Conservation (phyloP, 129 eudicot species). For the Sambucus nigra region DNA sequence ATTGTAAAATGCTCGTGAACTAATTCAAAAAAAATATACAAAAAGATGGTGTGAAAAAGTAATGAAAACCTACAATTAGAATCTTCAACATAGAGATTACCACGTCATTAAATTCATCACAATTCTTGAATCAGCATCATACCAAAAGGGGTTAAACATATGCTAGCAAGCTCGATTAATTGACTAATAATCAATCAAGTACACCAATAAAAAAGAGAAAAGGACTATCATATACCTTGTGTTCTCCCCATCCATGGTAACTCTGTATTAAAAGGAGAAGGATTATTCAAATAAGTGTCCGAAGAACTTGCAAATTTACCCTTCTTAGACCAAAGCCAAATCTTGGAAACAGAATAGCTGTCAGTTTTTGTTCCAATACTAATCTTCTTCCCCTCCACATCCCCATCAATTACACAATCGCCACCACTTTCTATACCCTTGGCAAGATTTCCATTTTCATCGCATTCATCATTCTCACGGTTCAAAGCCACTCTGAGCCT, state of each 20-base stretch:
- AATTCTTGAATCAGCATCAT: slow-evolving; percentile 18
- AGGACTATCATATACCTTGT: slow-evolving; percentile 35
- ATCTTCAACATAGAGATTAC: too few species aligned
- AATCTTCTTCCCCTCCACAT: slow-evolving; percentile 68
- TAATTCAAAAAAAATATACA: too few species aligned
- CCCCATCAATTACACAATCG: slow-evolving; percentile 23
- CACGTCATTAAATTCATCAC: neutral
- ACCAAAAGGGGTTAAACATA: neutral
- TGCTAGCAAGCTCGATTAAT: slow-evolving; percentile 24
- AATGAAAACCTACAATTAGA: too few species aligned
- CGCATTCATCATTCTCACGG: slow-evolving; percentile 20
- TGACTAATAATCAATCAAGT: slow-evolving; percentile 19
- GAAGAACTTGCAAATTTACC: slow-evolving; percentile 64
- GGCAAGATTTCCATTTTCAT: slow-evolving; percentile 23
- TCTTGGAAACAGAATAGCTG: slow-evolving; percentile 92
- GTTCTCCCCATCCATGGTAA: slow-evolving; percentile 49
- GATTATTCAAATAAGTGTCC: slow-evolving; percentile 27
- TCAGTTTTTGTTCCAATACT: slow-evolving; percentile 63
- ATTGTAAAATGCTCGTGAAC: too few species aligned
- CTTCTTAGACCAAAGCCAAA: slow-evolving; percentile 94
- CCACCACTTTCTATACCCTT: slow-evolving; percentile 12
- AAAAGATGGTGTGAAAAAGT: too few species aligned
- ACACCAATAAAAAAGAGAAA: too few species aligned
- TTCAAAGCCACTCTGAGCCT: slow-evolving; percentile 49
- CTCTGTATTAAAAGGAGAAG: slow-evolving; percentile 36